Evolutionary conservation across 768 basidiomycete species (phyloP).

Genomic region (Termitomyces sp.): DNA sequence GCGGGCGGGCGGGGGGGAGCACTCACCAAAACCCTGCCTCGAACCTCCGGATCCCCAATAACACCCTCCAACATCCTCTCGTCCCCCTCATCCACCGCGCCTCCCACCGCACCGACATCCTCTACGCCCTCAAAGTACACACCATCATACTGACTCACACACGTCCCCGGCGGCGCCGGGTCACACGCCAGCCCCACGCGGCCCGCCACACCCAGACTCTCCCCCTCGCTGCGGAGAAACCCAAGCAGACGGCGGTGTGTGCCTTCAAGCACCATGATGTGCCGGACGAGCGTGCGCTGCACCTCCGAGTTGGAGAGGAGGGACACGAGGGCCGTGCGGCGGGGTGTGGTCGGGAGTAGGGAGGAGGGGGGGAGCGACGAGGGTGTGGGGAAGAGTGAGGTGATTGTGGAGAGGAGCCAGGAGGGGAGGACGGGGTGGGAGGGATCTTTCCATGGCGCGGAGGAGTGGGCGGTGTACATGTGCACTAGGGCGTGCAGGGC

Average conservation of each 20-base stretch:
- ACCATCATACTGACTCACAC: constrained; percentile 57
- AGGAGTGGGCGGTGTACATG: constrained; percentile 79
- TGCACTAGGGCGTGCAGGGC: constrained; percentile 78
- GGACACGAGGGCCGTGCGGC: constrained; percentile 24
- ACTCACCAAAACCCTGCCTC: constrained; percentile 38
- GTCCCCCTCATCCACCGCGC: constrained; percentile 35
- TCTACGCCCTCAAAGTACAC: constrained; percentile 70
- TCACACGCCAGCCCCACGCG: constrained; percentile 69
- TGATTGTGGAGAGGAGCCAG: constrained; percentile 68
- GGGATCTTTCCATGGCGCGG: constrained; percentile 77
- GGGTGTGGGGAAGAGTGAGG: constrained; percentile 32
- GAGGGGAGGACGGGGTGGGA: constrained; percentile 42
- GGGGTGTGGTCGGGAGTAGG: constrained; percentile 26
- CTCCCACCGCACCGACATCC: constrained; percentile 35
- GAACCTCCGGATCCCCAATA: constrained; percentile 51
- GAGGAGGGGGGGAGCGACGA: constrained; percentile 32
- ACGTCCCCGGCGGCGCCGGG: constrained; percentile 71
- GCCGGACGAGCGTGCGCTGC: constrained; percentile 59
- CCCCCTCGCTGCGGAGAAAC: constrained; percentile 39
- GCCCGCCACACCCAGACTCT: constrained; percentile 5
- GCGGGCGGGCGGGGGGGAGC: neutral
- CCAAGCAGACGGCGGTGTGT: constrained; percentile 54
- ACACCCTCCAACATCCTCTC: constrained; percentile 48
- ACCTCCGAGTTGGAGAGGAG: constrained; percentile 36
- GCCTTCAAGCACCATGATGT: constrained; percentile 69